Conservation (phyloP, 352 stramenopile species). For the Pythium phragmiticola region DNA sequence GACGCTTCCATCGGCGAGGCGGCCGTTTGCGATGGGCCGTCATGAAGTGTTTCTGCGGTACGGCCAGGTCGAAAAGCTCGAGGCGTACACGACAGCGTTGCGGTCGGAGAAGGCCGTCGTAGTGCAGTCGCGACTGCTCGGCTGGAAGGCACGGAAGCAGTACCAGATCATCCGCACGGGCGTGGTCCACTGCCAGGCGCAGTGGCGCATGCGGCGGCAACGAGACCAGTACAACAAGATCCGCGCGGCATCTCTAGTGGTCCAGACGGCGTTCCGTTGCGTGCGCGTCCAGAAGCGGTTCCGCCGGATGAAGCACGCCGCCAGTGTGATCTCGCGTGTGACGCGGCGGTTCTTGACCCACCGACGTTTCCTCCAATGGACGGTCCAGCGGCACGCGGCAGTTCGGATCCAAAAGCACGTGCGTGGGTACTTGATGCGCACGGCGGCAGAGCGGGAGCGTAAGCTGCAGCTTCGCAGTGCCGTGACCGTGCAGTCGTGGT, state of each 20-base stretch:
- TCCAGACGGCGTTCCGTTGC: constrained; percentile 33
- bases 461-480: constrained; percentile 42
- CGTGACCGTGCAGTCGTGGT: constrained; percentile 54
- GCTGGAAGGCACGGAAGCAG: constrained; percentile 29
- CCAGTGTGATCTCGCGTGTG: constrained; percentile 34
- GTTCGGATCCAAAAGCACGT: constrained; percentile 44
- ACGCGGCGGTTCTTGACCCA: constrained; percentile 46
- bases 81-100: constrained; percentile 42
- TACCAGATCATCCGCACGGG: constrained; percentile 43
- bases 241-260: background rate
- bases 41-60: constrained; percentile 81
- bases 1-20: constrained; percentile 7
- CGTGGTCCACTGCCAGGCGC: constrained; percentile 42
- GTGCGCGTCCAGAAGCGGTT: constrained; percentile 33
- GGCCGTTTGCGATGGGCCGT: constrained; percentile 63
- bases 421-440: constrained; percentile 59
- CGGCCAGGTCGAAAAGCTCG: constrained; percentile 70
- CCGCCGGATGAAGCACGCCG: constrained; percentile 32
- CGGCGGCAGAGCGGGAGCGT: constrained; percentile 55
- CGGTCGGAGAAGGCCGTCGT: constrained; percentile 47
- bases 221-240: constrained; percentile 9
- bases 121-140: constrained; percentile 50
- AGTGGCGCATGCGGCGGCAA: constrained; percentile 46
- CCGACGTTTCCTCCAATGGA: constrained; percentile 36
- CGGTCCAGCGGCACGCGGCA: constrained; percentile 36